phyloP scores from a whole-genome alignment of 2,329 filamentous ascomycete species.

The Ceratocystis lukuohia region DNA sequence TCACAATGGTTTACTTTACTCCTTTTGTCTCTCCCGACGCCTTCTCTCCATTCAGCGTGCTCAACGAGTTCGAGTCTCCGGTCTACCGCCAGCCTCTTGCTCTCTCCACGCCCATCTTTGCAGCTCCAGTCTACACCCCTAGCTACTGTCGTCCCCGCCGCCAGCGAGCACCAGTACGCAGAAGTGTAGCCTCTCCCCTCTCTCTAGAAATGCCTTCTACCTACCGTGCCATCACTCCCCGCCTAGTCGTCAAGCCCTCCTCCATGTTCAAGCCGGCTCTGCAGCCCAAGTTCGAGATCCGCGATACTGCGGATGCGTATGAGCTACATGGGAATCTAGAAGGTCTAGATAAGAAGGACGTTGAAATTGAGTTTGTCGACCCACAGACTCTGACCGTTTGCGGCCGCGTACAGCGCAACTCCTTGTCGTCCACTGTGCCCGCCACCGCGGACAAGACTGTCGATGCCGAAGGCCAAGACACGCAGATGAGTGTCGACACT shows the following conservation, averaged over 20 bases:
- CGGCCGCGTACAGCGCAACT: slow-evolving; percentile 27
- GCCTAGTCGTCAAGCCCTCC: background rate
- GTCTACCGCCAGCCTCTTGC: background rate
- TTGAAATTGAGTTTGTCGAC: slow-evolving; percentile 57
- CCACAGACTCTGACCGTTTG: slow-evolving; percentile 49
- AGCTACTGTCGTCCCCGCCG: background rate
- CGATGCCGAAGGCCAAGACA: background rate
- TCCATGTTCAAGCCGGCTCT: background rate
- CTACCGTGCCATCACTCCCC: background rate
- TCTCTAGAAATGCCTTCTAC: background rate
- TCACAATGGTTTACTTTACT: slow-evolving; percentile 9
- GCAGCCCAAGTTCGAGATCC: slow-evolving; percentile 43
- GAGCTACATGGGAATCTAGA: slow-evolving; percentile 59
- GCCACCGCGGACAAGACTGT: background rate
- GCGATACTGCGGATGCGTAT: slow-evolving; percentile 47
- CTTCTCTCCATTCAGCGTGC: background rate
- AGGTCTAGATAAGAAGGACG: slow-evolving; percentile 51
- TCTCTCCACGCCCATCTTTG: background rate
- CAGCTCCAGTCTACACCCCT: background rate
- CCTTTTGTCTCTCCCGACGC: background rate
- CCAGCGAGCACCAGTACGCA: background rate
- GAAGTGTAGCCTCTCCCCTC: background rate
- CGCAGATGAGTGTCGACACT: background rate
- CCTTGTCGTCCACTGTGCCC: background rate
- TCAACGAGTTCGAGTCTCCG: background rate